Evolutionary conservation across 2,329 filamentous ascomycete species (phyloP), one percentile per base, ranked within the genome.

Genomic region (Alternaria gansuensis): DNA sequence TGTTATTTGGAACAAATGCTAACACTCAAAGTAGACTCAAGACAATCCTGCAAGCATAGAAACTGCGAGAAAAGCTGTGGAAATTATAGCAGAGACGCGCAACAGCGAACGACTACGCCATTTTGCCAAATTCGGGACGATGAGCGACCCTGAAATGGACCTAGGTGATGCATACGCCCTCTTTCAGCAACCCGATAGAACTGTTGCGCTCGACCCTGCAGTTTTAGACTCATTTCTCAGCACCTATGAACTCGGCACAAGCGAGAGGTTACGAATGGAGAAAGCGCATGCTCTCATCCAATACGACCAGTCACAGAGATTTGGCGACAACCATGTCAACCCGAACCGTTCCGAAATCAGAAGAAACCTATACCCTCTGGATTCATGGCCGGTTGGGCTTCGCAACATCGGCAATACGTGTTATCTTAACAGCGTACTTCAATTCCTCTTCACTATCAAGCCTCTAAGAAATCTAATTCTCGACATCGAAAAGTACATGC

Each of bases 361-460:
- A 43, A 55, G 67, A 24, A 70, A 69, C 34, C 59, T 63, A 41
- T 70, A 76, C 54, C 73, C 76, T 68, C 59, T 76, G 79, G 45
- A 82, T 2, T 63, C 85, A 29, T 88, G 91, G 76, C 95, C 95
- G 0, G 91, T 96, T 23, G 95, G 95, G 0, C 84, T 98, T 5
- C 86, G 88, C 63, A 99, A 98, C 68, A 96, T 98, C 57, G 93
- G 95, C 59, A 99, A 99, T 72, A 99, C 96, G 0, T 99, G 95
- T 76, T 99, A 99, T 71, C 84, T 99, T 54, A 99, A 99, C 81
- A 98, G 94, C 78, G 85, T 99, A 48, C 83, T 99, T 9, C 95
- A 99, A 70, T 98, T 96, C 74, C 90, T 97, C 66, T 97, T 96
- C 75, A 96, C 93, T 0, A 87, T 98, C 54, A 89, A 88, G 61